These are phyloP conservation scores for Verticillium zaregamsianum DNA, from an alignment of 2,329 filamentous ascomycete species.

Conservation along the genomic window DNA sequence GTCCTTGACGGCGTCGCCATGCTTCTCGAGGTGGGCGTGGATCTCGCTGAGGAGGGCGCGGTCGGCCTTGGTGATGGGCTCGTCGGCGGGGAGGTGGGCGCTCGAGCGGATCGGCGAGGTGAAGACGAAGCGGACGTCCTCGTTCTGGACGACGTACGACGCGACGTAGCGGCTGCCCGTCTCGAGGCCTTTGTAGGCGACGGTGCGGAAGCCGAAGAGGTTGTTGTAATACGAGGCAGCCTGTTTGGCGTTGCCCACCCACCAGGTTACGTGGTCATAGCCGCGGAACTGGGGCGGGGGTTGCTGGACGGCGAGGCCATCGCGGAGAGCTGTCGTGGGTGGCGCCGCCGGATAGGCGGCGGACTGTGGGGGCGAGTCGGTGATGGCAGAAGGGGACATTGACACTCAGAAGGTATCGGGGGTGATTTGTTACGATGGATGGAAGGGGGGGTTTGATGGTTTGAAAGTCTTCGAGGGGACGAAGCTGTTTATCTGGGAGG, in stretches of 20 bases:
- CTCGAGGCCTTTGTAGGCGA: constrained; percentile 86
- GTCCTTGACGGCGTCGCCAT: constrained; percentile 93
- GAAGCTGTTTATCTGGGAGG: not conserved
- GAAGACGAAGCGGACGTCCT: constrained; percentile 75
- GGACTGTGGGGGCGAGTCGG: constrained; percentile 42
- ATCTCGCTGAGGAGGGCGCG: constrained; percentile 66
- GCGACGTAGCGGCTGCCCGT: constrained; percentile 78
- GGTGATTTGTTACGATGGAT: not conserved
- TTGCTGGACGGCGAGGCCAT: constrained; percentile 48
- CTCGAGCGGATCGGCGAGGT: constrained; percentile 72
- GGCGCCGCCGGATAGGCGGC: constrained; percentile 34
- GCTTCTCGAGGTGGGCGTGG: constrained; percentile 75
- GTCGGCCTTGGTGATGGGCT: constrained; percentile 61
- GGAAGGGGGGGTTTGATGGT: not conserved
- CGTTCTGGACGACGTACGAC: constrained; percentile 79
- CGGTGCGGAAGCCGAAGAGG: constrained; percentile 77
- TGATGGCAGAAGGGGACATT: constrained; percentile 59
- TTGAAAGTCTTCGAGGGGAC: not conserved
- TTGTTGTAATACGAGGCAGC: constrained; percentile 84
- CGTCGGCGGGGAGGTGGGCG: constrained; percentile 49
- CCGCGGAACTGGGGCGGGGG: constrained; percentile 63
- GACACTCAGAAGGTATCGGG: constrained; percentile 15
- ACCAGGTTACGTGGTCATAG: constrained; percentile 94
- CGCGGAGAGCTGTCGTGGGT: constrained; percentile 24
- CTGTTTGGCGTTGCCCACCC: constrained; percentile 95